phyloP scores from a whole-genome alignment of 176 grass and related monocot species.

The Juncus inflexus region DNA sequence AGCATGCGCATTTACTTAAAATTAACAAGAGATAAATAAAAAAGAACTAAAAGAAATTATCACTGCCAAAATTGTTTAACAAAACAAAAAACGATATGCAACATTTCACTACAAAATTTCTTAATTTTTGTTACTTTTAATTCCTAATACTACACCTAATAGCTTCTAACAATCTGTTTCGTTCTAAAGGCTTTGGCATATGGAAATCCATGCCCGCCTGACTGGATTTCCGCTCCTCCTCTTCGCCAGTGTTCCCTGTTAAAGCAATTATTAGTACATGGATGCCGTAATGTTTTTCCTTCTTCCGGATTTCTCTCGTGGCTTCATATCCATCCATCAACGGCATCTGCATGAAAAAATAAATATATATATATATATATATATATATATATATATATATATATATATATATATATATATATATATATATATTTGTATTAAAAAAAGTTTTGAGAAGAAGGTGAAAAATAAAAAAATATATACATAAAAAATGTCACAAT shows the following conservation, averaged over 20 bases:
- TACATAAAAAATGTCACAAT: no score
- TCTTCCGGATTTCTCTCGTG: constrained; percentile 50
- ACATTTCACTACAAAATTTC: background rate
- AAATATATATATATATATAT: background rate
- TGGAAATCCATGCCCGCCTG: constrained; percentile 51
- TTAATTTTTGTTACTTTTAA: background rate
- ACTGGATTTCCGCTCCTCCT: constrained; percentile 32
- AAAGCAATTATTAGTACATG: constrained; percentile 56
- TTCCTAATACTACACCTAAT: no score
- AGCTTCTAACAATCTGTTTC: background rate
- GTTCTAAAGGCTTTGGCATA: constrained; percentile 48
- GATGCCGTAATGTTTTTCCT: constrained; percentile 42
- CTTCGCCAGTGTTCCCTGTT: constrained; percentile 40
- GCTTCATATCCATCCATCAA: constrained; percentile 78
- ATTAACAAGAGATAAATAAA: no score
- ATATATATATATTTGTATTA: background rate
- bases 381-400: no score
- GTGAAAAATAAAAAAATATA: no score
- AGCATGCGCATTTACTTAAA: no score
- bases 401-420: no score
- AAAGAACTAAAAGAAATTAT: no score
- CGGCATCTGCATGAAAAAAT: constrained; percentile 54
- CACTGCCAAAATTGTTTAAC: no score
- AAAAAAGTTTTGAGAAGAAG: background rate
- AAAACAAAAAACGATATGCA: background rate